Base-by-base conservation (phyloP, 371 early-diverging fungal species). In the Phascolomyces articulosus region DNA sequence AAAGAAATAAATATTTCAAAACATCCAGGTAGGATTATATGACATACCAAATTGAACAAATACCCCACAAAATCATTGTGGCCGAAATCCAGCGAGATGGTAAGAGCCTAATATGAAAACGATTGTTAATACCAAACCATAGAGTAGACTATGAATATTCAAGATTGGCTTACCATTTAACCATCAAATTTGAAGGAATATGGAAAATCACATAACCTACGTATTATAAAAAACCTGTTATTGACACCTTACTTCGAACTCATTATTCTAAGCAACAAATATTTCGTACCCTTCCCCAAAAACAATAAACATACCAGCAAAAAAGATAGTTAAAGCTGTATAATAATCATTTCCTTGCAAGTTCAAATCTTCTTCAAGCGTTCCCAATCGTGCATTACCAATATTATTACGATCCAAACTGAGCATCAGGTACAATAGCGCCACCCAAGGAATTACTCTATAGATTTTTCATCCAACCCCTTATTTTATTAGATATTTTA, bases 341-440 rank as follows among this genome's bases (percentile, higher is more conserved):
- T 78, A 78, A 65, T 75, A 80, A 9, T 80, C 73, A 49, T 78
- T 78, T 10, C 78, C 76, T 4, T 56, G 60, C 2, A 80, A 28
- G 53, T 72, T 48, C 40, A 80, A 61, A 62, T 80, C 81, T 4
- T 60, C 59, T 59, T 80, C 81, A 13, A 78, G 49, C 2, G 71
- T 40, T 4, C 81, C 78, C 7, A 78, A 60, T n/a, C 74, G 60
- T 7, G 81, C 81, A 67, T 80, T 80, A 27, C 80, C 80, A 31
- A 80, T 80, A 66, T 80, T 80, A 31, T 75, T 75, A 49, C 80
- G 70, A 64, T 79, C 80, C 26, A 77, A 53, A 58, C 73, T 74
- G 15, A 77, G 67, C 58, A 79, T 58, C 21, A 79, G 47, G 41
- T 79, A 79, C 6, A 79, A 55, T 11, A 79, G n/a, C 9, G 80